A percentile compares a stretch with the other conserved stretches of the same genome.
phyloP scores from a whole-genome alignment of 1,139 yeast genomes.

The Hansenula sp. region DNA sequence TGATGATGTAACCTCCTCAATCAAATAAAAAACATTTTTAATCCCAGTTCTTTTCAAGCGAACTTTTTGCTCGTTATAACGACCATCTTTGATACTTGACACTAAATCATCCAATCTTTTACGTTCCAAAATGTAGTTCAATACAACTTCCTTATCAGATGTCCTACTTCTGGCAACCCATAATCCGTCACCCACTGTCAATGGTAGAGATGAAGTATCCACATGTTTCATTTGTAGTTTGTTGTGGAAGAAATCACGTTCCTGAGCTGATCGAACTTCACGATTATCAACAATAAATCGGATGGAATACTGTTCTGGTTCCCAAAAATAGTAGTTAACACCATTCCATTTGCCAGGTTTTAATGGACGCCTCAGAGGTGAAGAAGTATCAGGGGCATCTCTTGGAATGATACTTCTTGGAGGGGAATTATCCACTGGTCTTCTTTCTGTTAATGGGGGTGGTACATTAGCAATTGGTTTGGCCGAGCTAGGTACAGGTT shows the following conservation, averaged over 20 bases:
- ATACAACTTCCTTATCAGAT: conserved; percentile 59
- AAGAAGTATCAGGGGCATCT: neutral
- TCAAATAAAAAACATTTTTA: conserved; percentile 64
- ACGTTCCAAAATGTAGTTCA: conserved; percentile 82
- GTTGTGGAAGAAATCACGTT: conserved; percentile 59
- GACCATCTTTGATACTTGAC: conserved; percentile 77
- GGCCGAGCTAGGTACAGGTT: too few species aligned
- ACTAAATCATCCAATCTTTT: conserved; percentile 87
- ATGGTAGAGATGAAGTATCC: conserved; percentile 48
- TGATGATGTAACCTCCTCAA: conserved; percentile 69
- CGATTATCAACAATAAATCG: conserved; percentile 73
- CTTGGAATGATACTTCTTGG: too few species aligned
- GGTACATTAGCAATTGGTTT: too few species aligned
- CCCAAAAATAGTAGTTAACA: conserved; percentile 41
- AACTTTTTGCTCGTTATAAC: conserved; percentile 81
- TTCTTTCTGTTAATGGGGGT: too few species aligned
- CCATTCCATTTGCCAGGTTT: neutral
- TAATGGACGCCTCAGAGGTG: neutral
- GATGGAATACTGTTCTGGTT: conserved; percentile 51
- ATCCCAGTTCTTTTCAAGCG: conserved; percentile 70
- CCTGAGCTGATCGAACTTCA: conserved; percentile 61
- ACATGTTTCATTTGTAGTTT: conserved; percentile 51
- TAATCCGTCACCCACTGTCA: conserved; percentile 81
- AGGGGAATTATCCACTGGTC: too few species aligned
- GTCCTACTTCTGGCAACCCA: conserved; percentile 78